Percentiles rank a stretch among this genome's conserved stretches.
Conservation (phyloP, 176 grass and related monocot genomes). For the Luzula sylvatica region DNA sequence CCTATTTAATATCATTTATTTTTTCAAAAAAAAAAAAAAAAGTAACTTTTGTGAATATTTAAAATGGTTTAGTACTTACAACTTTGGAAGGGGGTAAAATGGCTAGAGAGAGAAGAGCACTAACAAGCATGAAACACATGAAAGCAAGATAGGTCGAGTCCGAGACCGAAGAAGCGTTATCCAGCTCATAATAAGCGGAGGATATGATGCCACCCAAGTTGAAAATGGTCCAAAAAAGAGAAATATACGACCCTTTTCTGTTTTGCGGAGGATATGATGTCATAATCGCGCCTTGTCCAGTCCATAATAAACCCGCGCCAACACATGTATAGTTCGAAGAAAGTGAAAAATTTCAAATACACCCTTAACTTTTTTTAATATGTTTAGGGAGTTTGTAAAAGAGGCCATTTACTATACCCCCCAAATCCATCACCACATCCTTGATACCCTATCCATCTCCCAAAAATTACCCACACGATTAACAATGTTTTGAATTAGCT, state of each 20-base stretch:
- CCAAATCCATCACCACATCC: too few relatives aligned
- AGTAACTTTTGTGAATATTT: not conserved
- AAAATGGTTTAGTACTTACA: slow-evolving; percentile 6
- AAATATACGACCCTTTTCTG: slow-evolving; percentile 76
- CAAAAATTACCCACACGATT: too few relatives aligned
- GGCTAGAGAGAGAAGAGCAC: slow-evolving; percentile 33
- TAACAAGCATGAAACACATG: slow-evolving; percentile 68
- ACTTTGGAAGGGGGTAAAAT: slow-evolving; percentile 41
- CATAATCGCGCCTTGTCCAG: slow-evolving; percentile 83
- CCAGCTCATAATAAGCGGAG: slow-evolving; percentile 40
- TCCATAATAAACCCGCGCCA: slow-evolving; percentile 82
- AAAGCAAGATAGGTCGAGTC: slow-evolving; percentile 81
- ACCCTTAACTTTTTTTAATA: too few relatives aligned
- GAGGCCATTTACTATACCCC: too few relatives aligned
- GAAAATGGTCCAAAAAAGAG: slow-evolving; percentile 91
- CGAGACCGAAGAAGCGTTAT: slow-evolving; percentile 28
- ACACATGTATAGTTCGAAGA: slow-evolving; percentile 13
- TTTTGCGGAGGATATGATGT: slow-evolving; percentile 61
- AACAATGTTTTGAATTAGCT: too few relatives aligned
- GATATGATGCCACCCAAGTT: slow-evolving; percentile 78
- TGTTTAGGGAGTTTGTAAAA: too few relatives aligned
- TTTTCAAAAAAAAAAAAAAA: not conserved
- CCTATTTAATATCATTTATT: not conserved
- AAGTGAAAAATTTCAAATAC: not conserved
- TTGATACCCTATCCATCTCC: too few relatives aligned